Conservation (phyloP, 371 early-diverging fungal species). For the Mortierella sp. region DNA sequence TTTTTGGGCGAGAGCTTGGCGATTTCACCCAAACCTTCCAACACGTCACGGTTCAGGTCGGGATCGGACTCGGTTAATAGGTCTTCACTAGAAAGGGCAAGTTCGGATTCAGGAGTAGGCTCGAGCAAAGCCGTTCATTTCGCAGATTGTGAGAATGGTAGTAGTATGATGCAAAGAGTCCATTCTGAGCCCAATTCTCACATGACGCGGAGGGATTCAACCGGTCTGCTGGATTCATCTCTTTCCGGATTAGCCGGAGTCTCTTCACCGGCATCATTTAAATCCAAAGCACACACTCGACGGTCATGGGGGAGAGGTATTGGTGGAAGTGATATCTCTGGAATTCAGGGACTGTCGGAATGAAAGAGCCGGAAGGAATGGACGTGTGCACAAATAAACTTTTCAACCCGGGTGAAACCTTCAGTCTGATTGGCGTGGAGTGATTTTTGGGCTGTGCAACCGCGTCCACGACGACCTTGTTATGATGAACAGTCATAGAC, state of each 20-base stretch:
- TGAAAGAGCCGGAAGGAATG: background rate
- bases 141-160: slow-evolving; percentile 6
- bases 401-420: no score
- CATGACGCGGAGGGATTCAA: no score
- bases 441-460: no score
- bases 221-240: no score
- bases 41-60: background rate
- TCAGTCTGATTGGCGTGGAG: no score
- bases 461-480: no score
- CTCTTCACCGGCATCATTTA: background rate
- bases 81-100: background rate
- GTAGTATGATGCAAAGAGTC: slow-evolving; percentile 3
- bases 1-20: slow-evolving; percentile 28
- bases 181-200: slow-evolving; percentile 19
- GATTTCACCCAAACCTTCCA: background rate
- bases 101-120: background rate
- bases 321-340: slow-evolving; percentile 40
- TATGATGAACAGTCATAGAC: no score
- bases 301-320: slow-evolving; percentile 50
- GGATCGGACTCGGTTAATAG: background rate
- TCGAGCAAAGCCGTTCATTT: slow-evolving; percentile 28
- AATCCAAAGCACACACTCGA: slow-evolving; percentile 43
- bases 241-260: no score
- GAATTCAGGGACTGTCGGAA: slow-evolving; percentile 33
- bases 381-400: background rate